Evolutionary conservation across 83 land plant species (phyloP).

Genomic region (Larix sibirica): DNA sequence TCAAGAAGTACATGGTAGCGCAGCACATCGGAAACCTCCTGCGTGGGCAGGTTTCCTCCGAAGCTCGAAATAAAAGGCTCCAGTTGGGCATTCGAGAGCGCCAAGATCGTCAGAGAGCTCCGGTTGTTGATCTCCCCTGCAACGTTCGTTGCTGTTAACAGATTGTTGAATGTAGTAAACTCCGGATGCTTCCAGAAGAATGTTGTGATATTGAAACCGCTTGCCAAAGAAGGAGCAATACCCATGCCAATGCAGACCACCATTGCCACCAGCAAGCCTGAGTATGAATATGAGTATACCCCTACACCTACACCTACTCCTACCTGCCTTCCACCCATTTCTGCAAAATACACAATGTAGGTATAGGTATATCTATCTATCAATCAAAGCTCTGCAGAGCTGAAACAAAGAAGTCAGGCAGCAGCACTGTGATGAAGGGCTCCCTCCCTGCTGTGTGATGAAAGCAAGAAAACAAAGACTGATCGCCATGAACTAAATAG

Average conservation of each 20-base stretch:
- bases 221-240: constrained; percentile 4
- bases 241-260: background rate
- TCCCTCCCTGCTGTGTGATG: too few relatives aligned
- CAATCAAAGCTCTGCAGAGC: too few relatives aligned
- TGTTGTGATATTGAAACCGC: constrained; percentile 33
- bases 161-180: constrained; percentile 52
- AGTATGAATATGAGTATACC: too few relatives aligned
- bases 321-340: too few relatives aligned
- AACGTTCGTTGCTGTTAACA: constrained; percentile 53
- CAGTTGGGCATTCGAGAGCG: constrained; percentile 59
- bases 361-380: too few relatives aligned
- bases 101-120: constrained; percentile 79
- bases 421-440: too few relatives aligned
- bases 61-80: constrained; percentile 26
- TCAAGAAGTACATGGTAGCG: constrained; percentile 85
- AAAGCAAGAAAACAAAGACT: too few relatives aligned
- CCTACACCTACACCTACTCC: too few relatives aligned
- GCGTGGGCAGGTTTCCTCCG: constrained; percentile 24
- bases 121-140: constrained; percentile 59
- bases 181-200: constrained; percentile 45
- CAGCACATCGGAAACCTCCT: constrained; percentile 55
- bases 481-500: too few relatives aligned
- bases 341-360: too few relatives aligned
- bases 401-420: too few relatives aligned
- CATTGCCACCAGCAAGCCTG: constrained; percentile 45